Base-by-base conservation (phyloP, 2,329 filamentous ascomycete genomes). In the Aspergillus persii region DNA sequence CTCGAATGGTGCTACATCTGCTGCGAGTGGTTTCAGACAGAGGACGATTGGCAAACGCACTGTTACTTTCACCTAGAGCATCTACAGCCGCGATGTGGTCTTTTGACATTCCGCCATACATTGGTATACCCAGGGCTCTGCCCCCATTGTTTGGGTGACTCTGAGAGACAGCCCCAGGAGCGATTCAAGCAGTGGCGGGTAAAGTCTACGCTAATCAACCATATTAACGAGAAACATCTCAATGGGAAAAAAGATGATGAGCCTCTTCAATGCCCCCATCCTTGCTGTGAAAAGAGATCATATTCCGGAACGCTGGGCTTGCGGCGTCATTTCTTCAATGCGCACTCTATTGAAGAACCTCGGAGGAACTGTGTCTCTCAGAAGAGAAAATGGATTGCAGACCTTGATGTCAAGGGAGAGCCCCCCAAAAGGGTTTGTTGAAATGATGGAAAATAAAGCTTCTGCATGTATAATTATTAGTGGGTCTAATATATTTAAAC, bases 51-150 rank as follows among this genome's bases (percentile, higher is more conserved):
- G 57, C 33, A 52, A 2, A 5, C 54, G 8, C 60, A 62, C 39
- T 59, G 50, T 50, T n/a, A 41, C 9, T 44, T 23, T 23, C 60
- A 59, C 44, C 23, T 62, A 23, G 33, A 1, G 3, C 27, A 36
- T 36, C 53, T 59, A 2, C 46, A 59, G 27, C 53, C 60, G 18
- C 50, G 56, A 2, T 62, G 60, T 27, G 54, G 56, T 7, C 18
- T 59, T 36, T 41, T 62, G 9, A 59, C 29, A 23, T 59, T 62
- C 26, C 58, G 54, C 18, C 58, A 56, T 26, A 62, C 61, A 36
- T 31, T 60, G 44, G 58, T 62, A 2, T 52, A 41, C 11, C 50
- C 57, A 52, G 57, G 57, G 15, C 51, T 62, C 23, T 62, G 61
- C 27, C 58, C 58, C 4, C 60, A 58, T 27, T 62, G 58, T 23